Base-by-base conservation (phyloP, 2,329 filamentous ascomycete species). In the Fusarium penzigii region DNA sequence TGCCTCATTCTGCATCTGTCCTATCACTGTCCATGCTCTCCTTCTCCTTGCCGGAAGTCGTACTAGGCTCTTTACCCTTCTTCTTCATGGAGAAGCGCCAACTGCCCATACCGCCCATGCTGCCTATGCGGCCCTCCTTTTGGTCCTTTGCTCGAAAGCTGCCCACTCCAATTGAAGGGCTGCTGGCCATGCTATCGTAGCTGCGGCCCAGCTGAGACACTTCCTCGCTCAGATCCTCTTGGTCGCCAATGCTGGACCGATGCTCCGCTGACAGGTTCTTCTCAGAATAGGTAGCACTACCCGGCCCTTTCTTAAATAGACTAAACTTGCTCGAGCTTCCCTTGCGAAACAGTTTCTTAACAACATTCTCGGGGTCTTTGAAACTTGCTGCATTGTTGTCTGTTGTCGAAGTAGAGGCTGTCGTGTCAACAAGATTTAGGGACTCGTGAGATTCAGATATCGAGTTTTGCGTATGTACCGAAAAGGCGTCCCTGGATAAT, bases 291-390 rank as follows among this genome's bases (percentile, higher is more conserved):
- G 77, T 76, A 14, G 78, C 75, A 65, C 81, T 85, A 44, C 81
- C 78, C 6, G 79, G 74, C 3, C 79, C 80, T 62, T 85, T 86
- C 74, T 86, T 84, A 60, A 83, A 83, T 53, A 86, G 73, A 67
- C 82, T 83, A 66, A 87, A 87, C 71, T 87, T 87, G 68, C 82
- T 79, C 7, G 83, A 84, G 66, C 82, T 86, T 45, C 84, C 82
- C 71, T 87, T 87, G 32, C 84, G 81, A 50, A 87, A 80, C 44
- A 87, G 74, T 66, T 85, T 82, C 65, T 79, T 74, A 58, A 86
- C 72, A 48, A 82, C 81, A 56, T 83, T 82, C 47, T 84, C 81
- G 56, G 77, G 72, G 50, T 84, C 75, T 62, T 80, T 82, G 29
- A 68, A 55, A 34, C 70, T 71, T 3, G 70, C 64, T n/a, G 69